phyloP scores from a whole-genome alignment of 2,329 filamentous ascomycete genomes.

The Torrubiellomyces zombiae region DNA sequence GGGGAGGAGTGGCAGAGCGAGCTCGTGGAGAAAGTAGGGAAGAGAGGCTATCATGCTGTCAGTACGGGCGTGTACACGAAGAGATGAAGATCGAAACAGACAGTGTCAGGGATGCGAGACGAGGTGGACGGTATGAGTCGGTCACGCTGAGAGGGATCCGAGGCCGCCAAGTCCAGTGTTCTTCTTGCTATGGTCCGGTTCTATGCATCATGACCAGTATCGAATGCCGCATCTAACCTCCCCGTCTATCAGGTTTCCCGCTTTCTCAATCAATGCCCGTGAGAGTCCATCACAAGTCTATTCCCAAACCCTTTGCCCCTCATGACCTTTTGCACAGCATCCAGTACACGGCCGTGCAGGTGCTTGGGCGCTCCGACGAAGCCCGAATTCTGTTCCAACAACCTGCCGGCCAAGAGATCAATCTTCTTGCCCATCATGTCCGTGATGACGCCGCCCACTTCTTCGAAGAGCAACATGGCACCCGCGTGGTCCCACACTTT shows the following conservation, averaged over 20 bases:
- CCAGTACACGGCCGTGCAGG: constrained; percentile 28
- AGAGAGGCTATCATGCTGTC: constrained; percentile 25
- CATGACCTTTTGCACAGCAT: constrained; percentile 66
- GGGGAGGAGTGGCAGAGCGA: constrained; percentile 23
- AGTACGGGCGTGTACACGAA: constrained; percentile 26
- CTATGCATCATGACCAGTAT: no score
- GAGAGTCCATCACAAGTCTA: constrained; percentile 5
- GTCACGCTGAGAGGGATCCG: no score
- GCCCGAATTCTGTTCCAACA: constrained; percentile 33
- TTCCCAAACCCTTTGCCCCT: constrained; percentile 14
- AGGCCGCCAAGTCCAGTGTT: no score
- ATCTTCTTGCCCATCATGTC: constrained; percentile 35
- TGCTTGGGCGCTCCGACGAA: constrained; percentile 34
- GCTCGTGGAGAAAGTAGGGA: constrained; percentile 21
- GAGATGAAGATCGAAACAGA: no score
- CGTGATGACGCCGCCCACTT: constrained; percentile 37
- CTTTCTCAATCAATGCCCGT: neutral
- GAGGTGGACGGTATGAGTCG: no score
- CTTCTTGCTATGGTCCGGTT: no score
- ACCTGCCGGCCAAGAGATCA: constrained; percentile 30
- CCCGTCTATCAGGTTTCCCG: neutral
- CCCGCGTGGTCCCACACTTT: constrained; percentile 46
- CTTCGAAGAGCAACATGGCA: constrained; percentile 40
- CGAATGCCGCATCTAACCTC: no score
- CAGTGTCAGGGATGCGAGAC: no score